A percentile compares a stretch with the other conserved stretches of the same genome.
These are phyloP conservation scores for Calonectria ilicicola DNA, from an alignment of 2,329 filamentous ascomycete species.

Conservation along the genomic window DNA sequence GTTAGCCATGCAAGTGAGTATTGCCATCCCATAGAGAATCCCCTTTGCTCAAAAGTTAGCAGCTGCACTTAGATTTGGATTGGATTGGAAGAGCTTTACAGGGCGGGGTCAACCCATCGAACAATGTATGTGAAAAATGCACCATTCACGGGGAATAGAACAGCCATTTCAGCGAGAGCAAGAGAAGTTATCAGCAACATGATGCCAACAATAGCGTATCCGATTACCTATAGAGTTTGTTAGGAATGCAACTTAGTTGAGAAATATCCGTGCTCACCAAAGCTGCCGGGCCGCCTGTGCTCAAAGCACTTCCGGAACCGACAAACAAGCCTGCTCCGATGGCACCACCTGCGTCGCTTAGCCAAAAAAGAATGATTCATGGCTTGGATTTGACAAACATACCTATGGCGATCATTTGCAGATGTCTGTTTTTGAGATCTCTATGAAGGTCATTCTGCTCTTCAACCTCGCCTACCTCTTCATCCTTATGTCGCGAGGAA, in stretches of 20 bases:
- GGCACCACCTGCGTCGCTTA: constrained; percentile 60
- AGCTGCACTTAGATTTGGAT: background rate
- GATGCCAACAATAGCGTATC: constrained; percentile 60
- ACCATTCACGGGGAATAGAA: constrained; percentile 71
- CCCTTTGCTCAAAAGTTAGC: constrained; percentile 42
- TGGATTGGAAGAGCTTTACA: background rate
- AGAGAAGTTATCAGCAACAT: constrained; percentile 52
- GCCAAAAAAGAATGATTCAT: constrained; percentile 2
- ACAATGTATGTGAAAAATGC: constrained; percentile 70
- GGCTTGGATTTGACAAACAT: constrained; percentile 78
- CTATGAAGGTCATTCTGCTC: constrained; percentile 45
- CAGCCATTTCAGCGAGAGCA: constrained; percentile 68
- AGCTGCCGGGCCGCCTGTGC: constrained; percentile 57
- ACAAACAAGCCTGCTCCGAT: constrained; percentile 72
- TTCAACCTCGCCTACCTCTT: background rate
- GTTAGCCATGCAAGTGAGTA: constrained; percentile 57
- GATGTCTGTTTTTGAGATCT: constrained; percentile 82
- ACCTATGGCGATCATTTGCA: constrained; percentile 97
- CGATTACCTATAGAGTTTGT: background rate
- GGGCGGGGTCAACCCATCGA: constrained; percentile 70
- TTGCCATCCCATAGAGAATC: constrained; percentile 59
- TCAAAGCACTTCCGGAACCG: constrained; percentile 64
- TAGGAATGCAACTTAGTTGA: background rate
- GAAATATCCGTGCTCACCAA: constrained; percentile 14
- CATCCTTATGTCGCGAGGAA: background rate